phyloP scores from a whole-genome alignment of 768 basidiomycete genomes.

The Crucibulum laeve region DNA sequence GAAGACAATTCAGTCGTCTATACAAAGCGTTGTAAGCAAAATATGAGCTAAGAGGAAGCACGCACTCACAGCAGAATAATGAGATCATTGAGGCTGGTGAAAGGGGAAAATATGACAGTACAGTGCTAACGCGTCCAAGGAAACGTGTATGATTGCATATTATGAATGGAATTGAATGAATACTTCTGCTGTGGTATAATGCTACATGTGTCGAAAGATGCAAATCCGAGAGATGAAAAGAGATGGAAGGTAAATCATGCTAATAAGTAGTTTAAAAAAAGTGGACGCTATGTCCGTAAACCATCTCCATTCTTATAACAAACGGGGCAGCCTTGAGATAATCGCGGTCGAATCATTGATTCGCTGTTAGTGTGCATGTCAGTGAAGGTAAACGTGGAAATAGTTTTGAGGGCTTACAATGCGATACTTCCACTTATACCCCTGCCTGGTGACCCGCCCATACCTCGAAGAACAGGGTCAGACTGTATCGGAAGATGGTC shows the following conservation, averaged over 20 bases:
- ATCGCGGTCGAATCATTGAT: constrained; percentile 60
- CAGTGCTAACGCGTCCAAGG: too few species aligned
- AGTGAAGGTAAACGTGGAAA: neutral
- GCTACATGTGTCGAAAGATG: too few species aligned
- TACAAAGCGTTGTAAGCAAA: too few species aligned
- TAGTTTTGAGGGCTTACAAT: constrained; percentile 47
- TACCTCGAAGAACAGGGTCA: constrained; percentile 47
- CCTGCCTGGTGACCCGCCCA: constrained; percentile 31
- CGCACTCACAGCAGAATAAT: too few species aligned
- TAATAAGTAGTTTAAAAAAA: neutral
- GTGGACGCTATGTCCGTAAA: constrained; percentile 16
- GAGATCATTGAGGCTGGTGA: too few species aligned
- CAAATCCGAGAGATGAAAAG: neutral
- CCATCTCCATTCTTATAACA: constrained; percentile 63
- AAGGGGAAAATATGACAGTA: too few species aligned
- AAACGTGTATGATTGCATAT: neutral
- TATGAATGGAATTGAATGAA: neutral
- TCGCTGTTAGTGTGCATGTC: constrained; percentile 38
- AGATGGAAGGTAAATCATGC: neutral
- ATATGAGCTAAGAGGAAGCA: too few species aligned
- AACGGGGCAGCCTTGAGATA: constrained; percentile 73
- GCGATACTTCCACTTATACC: constrained; percentile 72
- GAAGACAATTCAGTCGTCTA: too few species aligned
- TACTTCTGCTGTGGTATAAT: neutral
- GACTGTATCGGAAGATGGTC: constrained; percentile 59